Base-by-base conservation (phyloP, 352 stramenopile species). In the Pythium phragmitis region DNA sequence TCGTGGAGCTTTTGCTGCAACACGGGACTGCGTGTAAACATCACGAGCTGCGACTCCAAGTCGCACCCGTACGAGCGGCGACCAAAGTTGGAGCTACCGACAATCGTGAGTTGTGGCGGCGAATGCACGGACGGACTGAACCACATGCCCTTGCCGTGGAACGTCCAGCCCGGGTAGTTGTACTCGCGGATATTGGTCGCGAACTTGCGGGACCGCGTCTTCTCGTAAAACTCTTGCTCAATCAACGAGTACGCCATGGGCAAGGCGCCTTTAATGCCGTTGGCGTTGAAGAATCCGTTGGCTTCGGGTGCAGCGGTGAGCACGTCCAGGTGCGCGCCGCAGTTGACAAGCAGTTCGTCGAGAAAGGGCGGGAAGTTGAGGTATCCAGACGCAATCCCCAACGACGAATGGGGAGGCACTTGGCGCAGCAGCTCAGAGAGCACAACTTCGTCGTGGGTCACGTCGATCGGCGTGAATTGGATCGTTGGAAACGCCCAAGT, bases 61-160 rank as follows among this genome's bases (percentile, higher is more conserved):
- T 92, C 84, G 39, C 77, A 87, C 19, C 80, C 81, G 62, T 90
- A 91, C 17, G 84, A 92, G 4, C 84, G 84, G 36, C 79, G 78
- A 2, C 84, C 84, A 63, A 92, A 92, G 69, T 92, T 92, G 60
- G 81, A 90, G 70, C 84, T 92, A 2, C 84, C 84, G 5, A 91
- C 74, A 17, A 91, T 72, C 41, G 81, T 91, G 33, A 91, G 28
- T 53, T 78, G 70, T 8, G 77, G 71, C 5, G 68, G 8, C 12
- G 42, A 7, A 7, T 72, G 36, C 17, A 48, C 8, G 12, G 70
- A 67, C 26, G 80, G 76, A 21, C 73, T 74, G 70, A 77, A 87
- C 85, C 85, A 94, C 77, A 94, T 90, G n/a, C 85, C 85, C 60
- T 94, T 94, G 60, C 79, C 82, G 58, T 94, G 85, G 73, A 94